Evolutionary conservation across 1,139 yeast species (phyloP), one percentile per base, ranked within the genome.

Genomic region (Nakaseomyces kungkrabaensis): DNA sequence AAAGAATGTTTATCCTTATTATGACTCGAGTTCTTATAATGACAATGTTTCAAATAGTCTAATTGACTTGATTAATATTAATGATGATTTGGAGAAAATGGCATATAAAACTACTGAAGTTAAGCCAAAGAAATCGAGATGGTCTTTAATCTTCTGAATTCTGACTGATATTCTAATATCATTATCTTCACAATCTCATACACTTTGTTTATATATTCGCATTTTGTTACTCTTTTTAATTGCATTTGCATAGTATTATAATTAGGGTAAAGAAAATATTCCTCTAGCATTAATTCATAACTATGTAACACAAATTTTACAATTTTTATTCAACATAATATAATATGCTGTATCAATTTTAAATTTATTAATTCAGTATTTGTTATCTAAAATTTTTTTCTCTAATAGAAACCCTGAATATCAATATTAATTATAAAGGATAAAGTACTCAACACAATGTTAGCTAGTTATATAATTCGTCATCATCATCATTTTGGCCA

Each of bases 401-500:
- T 17, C 22, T 17, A 2, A 1, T 29, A 7, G 9, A 29, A 29
- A 29, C 31, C 31, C 31, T 7, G 31, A 29, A 29, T 29, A 29
- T 29, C 31, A 29, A 29, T 29, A 7, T 7, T 7, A 29, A 29
- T 7, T 29, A 29, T 9, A 29, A 7, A 29, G 31, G 31, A 5
- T 27, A 27, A 27, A n/a, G 22, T 17, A 3, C 22, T 17, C 22
- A 17, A 17, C 1, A 17, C 3, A 3, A 17, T 17, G 22, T 17
- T 29, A 29, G 9, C 31, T 29, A 29, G 31, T 83, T 84, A 76
- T 90, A 90, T 69, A 90, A 81, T 69, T 90, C 10, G 13, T 33
- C 97, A 71, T 90, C 97, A 57, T 89, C 95, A 58, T 81, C 94
- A 27, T 51, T 55, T 50, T 82, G 86, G 58, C 82, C 81, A 48